Evolutionary conservation across 2,329 filamentous ascomycete genomes (phyloP).

Genomic region (Fusarium bulbicola): DNA sequence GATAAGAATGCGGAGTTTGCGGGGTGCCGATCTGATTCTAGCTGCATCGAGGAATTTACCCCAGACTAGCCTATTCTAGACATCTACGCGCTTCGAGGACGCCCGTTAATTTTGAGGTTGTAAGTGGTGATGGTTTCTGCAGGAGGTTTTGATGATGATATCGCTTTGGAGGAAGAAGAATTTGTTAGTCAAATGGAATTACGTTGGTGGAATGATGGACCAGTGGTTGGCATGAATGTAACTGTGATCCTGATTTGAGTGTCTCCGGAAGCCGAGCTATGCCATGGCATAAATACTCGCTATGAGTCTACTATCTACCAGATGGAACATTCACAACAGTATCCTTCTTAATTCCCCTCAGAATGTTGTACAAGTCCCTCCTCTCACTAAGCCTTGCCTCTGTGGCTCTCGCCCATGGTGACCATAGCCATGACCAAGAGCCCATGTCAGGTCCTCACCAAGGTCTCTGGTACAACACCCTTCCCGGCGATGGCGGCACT

Average conservation of each 20-base stretch:
- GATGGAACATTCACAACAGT: fast-evolving
- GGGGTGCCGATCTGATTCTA: constrained; percentile 11
- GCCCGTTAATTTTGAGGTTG: not conserved
- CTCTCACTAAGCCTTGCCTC: constrained; percentile 56
- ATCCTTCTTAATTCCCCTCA: not conserved
- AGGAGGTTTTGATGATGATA: fast-evolving
- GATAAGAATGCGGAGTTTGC: constrained; percentile 16
- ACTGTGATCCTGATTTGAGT: not conserved
- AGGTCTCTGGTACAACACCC: constrained; percentile 81
- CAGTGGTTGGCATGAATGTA: not conserved
- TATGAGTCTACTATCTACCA: fast-evolving
- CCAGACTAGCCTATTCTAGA: constrained; percentile 24
- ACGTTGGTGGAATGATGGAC: not conserved
- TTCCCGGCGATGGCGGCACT: constrained; percentile 85
- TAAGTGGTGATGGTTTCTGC: not conserved
- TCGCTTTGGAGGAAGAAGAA: not conserved
- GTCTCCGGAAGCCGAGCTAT: not conserved
- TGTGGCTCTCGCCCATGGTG: constrained; percentile 65
- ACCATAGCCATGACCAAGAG: constrained; percentile 63
- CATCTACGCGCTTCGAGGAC: constrained; percentile 29
- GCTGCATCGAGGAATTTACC: not conserved
- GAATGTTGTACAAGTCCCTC: constrained; percentile 45
- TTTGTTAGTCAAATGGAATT: not conserved
- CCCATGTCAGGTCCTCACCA: constrained; percentile 74
- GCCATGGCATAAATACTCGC: not conserved